phyloP scores from a whole-genome alignment of 2,329 filamentous ascomycete species.

The Diaporthe longicolla region DNA sequence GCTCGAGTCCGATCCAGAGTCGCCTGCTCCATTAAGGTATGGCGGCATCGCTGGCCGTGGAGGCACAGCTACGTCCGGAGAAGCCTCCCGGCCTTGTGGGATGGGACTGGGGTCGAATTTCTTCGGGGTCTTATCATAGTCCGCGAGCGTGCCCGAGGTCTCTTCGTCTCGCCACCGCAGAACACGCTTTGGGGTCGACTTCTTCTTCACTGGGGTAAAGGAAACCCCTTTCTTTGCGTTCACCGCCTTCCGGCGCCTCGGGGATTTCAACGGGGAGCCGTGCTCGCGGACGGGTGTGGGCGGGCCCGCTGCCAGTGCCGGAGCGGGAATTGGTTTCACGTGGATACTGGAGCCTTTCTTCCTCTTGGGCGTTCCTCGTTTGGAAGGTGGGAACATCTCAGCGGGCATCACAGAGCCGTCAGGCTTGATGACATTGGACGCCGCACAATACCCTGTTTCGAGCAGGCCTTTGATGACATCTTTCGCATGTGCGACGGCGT shows the following conservation, averaged over 20 bases:
- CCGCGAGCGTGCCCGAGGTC: slow-evolving; percentile 84
- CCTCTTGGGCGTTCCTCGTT: slow-evolving; percentile 83
- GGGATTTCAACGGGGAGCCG: slow-evolving; percentile 78
- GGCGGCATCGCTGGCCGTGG: slow-evolving; percentile 66
- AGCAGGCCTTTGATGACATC: slow-evolving; percentile 83
- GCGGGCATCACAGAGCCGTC: slow-evolving; percentile 76
- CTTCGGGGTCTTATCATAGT: slow-evolving; percentile 92
- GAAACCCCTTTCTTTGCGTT: slow-evolving; percentile 76
- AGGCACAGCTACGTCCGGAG: slow-evolving; percentile 64
- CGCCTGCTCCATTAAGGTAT: slow-evolving; percentile 62
- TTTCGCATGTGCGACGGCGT: slow-evolving; percentile 86
- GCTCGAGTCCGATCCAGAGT: slow-evolving; percentile 70
- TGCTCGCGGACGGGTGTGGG: slow-evolving; percentile 38
- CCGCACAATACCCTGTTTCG: slow-evolving; percentile 79
- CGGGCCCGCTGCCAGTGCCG: slow-evolving; percentile 51
- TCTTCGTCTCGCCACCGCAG: slow-evolving; percentile 95
- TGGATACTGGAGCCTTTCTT: slow-evolving; percentile 65
- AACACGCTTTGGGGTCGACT: slow-evolving; percentile 77
- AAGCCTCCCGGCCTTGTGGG: slow-evolving; percentile 50
- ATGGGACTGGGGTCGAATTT: slow-evolving; percentile 72
- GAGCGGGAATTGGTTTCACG: slow-evolving; percentile 61
- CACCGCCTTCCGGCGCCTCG: slow-evolving; percentile 82
- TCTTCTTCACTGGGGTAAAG: slow-evolving; percentile 87
- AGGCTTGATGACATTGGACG: slow-evolving; percentile 89
- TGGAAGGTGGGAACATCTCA: slow-evolving; percentile 79